Conservation (phyloP, 345 rosid species). For the Leavenworthia alabamica region DNA sequence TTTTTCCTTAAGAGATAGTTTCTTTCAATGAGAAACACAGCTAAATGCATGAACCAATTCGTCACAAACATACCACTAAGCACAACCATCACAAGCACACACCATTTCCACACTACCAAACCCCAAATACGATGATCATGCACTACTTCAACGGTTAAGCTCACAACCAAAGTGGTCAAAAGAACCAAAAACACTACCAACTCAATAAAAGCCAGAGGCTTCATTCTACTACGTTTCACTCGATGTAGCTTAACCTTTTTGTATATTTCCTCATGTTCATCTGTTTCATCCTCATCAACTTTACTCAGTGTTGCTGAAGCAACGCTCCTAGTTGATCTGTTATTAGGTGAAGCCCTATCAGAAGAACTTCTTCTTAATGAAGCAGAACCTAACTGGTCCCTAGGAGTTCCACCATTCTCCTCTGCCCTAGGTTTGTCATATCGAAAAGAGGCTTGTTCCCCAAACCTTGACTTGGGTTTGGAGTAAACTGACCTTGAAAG, state of each 20-base stretch:
- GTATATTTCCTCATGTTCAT: constrained; percentile 55
- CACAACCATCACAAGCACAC: constrained; percentile 63
- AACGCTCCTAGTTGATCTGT: constrained; percentile 28
- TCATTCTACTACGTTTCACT: constrained; percentile 33
- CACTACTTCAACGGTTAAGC: constrained; percentile 42
- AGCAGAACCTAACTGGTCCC: constrained; percentile 32
- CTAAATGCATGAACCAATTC: constrained; percentile 63
- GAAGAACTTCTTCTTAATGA: constrained; percentile 39
- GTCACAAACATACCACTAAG: constrained; percentile 69
- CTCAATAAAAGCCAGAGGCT: constrained; percentile 40
- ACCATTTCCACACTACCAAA: constrained; percentile 76
- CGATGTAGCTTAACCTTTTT: constrained; percentile 44
- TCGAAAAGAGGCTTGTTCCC: constrained; percentile 40
- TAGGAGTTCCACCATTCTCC: constrained; percentile 30
- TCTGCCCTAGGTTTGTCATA: constrained; percentile 36
- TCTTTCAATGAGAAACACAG: constrained; percentile 69
- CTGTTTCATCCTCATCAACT: constrained; percentile 39
- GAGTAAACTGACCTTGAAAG: constrained; percentile 52
- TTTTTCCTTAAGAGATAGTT: constrained; percentile 67
- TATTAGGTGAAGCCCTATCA: constrained; percentile 43
- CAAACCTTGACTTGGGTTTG: constrained; percentile 83
- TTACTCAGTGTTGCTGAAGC: constrained; percentile 31
- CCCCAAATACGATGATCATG: constrained; percentile 42
- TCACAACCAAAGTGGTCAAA: constrained; percentile 43
- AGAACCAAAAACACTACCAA: constrained; percentile 38